Conservation (phyloP, 73 alveolate species). For the Paramecium sonneborni region DNA sequence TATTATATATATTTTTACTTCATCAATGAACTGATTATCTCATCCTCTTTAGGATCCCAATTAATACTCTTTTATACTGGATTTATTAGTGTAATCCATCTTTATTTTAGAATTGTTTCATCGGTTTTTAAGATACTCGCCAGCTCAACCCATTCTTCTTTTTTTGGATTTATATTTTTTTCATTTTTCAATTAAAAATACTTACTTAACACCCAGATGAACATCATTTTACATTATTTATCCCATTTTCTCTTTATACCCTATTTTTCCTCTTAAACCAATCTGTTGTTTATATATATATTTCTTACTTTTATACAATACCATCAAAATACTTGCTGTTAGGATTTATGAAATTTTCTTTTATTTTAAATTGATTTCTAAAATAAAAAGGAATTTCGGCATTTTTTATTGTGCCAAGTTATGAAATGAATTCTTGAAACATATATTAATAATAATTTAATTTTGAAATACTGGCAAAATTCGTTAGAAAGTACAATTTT, state of each 20-base stretch:
- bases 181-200: background rate
- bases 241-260: slow-evolving; percentile 40
- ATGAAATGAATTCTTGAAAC: slow-evolving; percentile 4
- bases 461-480: slow-evolving; percentile 20
- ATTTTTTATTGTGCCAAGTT: slow-evolving; percentile 8
- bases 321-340: slow-evolving; percentile 41
- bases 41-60: slow-evolving; percentile 50
- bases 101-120: background rate
- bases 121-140: slow-evolving; percentile 1
- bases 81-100: slow-evolving; percentile 45
- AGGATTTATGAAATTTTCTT: slow-evolving; percentile 40
- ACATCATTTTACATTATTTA: slow-evolving; percentile 36
- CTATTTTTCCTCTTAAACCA: background rate
- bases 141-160: slow-evolving; percentile 24
- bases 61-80: slow-evolving; percentile 1
- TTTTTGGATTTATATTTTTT: background rate
- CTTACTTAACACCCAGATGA: slow-evolving; percentile 24
- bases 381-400: slow-evolving; percentile 16
- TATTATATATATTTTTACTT: background rate
- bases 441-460: background rate
- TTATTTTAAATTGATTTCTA: slow-evolving; percentile 11
- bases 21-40: background rate
- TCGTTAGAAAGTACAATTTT: background rate
- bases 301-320: slow-evolving; percentile 1
- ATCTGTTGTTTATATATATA: background rate